Conservation (phyloP, 257 asterid species). For the Craterostigma plantagineum region DNA sequence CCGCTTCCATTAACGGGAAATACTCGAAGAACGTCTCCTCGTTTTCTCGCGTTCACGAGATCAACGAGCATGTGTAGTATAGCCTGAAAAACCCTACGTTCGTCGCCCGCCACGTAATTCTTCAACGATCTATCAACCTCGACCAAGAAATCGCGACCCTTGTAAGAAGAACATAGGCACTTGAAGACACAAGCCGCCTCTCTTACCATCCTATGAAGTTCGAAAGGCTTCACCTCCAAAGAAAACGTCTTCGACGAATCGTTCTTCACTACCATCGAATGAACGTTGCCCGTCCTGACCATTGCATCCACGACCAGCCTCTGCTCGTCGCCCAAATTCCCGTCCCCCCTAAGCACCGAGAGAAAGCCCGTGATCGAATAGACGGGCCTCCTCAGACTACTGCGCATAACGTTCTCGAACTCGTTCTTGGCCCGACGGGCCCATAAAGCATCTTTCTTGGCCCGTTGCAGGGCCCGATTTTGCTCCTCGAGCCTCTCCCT, state of each 20-base stretch:
- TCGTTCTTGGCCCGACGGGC: constrained; percentile 75
- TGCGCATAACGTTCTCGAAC: constrained; percentile 71
- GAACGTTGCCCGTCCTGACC: constrained; percentile 57
- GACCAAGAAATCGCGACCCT: too few species aligned
- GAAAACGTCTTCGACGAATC: constrained; percentile 57
- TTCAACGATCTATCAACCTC: too few species aligned
- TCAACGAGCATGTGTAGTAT: too few species aligned
- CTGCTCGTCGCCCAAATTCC: constrained; percentile 37
- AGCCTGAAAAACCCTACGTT: too few species aligned
- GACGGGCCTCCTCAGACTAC: constrained; percentile 78
- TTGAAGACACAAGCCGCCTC: constrained; percentile 74
- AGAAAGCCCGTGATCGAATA: constrained; percentile 76
- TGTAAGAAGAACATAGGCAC: constrained; percentile 70
- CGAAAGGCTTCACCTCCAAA: constrained; percentile 45
- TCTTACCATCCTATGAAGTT: constrained; percentile 49
- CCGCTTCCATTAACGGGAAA: too few species aligned
- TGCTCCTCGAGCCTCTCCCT: constrained; percentile 58
- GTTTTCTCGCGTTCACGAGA: too few species aligned
- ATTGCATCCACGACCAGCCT: constrained; percentile 46
- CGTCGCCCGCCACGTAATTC: constrained; percentile 96
- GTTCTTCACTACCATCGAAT: constrained; percentile 52
- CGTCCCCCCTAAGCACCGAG: constrained; percentile 60
- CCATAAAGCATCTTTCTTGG: constrained; percentile 63
- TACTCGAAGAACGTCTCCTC: too few species aligned
- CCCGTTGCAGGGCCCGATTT: constrained; percentile 61